These are phyloP conservation scores for Barnettozyma populi DNA, from an alignment of 805 yeast genomes.

Conservation along the genomic window DNA sequence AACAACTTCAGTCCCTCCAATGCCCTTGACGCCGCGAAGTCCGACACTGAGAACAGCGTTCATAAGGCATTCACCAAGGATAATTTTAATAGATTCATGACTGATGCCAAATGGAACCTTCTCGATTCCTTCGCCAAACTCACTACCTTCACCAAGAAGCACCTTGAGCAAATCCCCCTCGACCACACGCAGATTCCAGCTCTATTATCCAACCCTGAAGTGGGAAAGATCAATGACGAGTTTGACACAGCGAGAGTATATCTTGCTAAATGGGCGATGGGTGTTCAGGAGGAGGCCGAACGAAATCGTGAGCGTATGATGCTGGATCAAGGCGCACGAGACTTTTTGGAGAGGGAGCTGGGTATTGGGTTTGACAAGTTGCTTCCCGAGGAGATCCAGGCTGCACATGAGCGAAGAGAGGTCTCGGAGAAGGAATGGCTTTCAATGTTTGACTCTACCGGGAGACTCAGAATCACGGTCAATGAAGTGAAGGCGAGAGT, in stretches of 20 bases:
- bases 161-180: conserved; percentile 51
- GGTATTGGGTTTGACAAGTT: conserved; percentile 50
- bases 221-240: conserved; percentile 74
- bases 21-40: conserved; percentile 17
- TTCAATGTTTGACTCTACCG: conserved; percentile 73
- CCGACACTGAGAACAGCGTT: conserved; percentile 6
- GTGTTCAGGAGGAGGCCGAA: conserved; percentile 88
- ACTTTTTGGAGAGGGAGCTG: conserved; percentile 51
- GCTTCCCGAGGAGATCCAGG: conserved; percentile 54
- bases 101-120: conserved; percentile 78
- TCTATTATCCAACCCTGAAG: conserved; percentile 70
- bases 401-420: conserved; percentile 57
- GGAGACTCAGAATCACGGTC: conserved; percentile 64
- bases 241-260: conserved; percentile 90
- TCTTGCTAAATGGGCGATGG: conserved; percentile 94
- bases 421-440: conserved; percentile 77
- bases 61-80: conserved; percentile 1
- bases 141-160: conserved; percentile 48
- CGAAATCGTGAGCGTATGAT: conserved; percentile 44
- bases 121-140: conserved; percentile 80
- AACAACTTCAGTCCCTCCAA: conserved; percentile 31
- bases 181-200: conserved; percentile 51
- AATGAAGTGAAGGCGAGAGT: conserved; percentile 76
- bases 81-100: conserved; percentile 44
- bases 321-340: conserved; percentile 53